These are phyloP conservation scores for Ophiostoma himal-ulmi DNA, from an alignment of 2,329 filamentous ascomycete genomes.

Conservation along the genomic window DNA sequence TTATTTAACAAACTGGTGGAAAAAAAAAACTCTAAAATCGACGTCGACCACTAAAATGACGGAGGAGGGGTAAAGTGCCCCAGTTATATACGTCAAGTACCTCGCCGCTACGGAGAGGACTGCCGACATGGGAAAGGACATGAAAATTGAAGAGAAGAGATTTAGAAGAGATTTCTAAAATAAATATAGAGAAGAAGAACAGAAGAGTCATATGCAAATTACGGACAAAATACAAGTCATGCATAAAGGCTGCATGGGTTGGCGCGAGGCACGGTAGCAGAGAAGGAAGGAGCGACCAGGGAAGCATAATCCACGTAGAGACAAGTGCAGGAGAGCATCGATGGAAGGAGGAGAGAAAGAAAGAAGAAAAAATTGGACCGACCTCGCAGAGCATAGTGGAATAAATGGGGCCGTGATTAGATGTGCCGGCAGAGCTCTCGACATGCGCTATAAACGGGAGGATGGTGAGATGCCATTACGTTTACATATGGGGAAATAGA, in stretches of 20 bases:
- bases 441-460: constrained; percentile 9
- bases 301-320: neutral
- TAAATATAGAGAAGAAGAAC: constrained; percentile 13
- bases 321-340: neutral
- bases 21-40: constrained; percentile 8
- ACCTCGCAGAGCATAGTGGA: constrained; percentile 13
- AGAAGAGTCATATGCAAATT: constrained; percentile 5
- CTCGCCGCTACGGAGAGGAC: neutral
- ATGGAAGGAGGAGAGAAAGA: constrained; percentile 8
- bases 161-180: neutral
- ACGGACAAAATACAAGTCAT: neutral
- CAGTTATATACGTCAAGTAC: neutral
- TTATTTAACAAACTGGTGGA: neutral
- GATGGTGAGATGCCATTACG: constrained; percentile 4
- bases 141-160: neutral
- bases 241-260: neutral
- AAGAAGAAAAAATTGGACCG: constrained; percentile 19
- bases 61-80: constrained; percentile 3
- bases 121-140: neutral
- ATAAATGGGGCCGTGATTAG: constrained; percentile 16
- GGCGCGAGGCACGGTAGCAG: neutral
- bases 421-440: constrained; percentile 5
- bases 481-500: constrained; percentile 2
- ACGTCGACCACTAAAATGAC: constrained; percentile 3
- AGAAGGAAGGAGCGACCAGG: neutral